Base-by-base conservation (phyloP, 192 early-diverging fungal species). In the Umbelopsis sp. region DNA sequence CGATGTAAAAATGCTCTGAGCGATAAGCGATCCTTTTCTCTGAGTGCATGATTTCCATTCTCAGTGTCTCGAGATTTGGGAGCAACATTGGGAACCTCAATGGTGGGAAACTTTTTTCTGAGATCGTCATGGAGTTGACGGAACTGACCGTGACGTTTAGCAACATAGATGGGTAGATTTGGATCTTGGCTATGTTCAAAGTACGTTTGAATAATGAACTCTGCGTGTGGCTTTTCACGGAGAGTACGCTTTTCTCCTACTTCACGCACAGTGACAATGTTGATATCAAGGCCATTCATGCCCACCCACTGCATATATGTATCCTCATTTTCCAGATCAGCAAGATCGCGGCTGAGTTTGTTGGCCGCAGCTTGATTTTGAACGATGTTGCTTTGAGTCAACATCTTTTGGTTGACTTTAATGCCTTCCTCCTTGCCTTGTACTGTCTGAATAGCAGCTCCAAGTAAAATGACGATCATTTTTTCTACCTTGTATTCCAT, bases 11-110 rank as follows among this genome's bases (percentile, higher is more conserved):
- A 86, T 0, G 76, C 80, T 26, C 83, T 78, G 20, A 84, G 74
- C 25, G 76, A 70, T 53, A 84, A 52, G 1, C 87, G 77, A 71
- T 88, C 83, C 62, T 83, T 85, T 69, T 88, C 87, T 6, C 82
- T 77, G 11, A 79, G 74, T 6, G 62, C 67, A n/a, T 70, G 45
- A 20, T 66, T 11, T 24, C 49, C 21, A 21, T 72, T 70, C 1
- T 73, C 54, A 1, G 70, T 65, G 21, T 79, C 74, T 29, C 65
- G 74, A 16, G 72, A 52, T 47, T 82, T 86, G 3, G 70, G 66
- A 3, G 87, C 84, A 7, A 80, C 76, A 16, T 51, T 32, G 0
- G 87, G 82, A 44, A 88, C 72, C 5, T 88, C 80, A 26, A 74
- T 73, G 9, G 77, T 78, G 26, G 87, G 83, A 45, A 77, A 85